Conservation (phyloP, 2,329 filamentous ascomycete species). For the Blumeriella jaapii region DNA sequence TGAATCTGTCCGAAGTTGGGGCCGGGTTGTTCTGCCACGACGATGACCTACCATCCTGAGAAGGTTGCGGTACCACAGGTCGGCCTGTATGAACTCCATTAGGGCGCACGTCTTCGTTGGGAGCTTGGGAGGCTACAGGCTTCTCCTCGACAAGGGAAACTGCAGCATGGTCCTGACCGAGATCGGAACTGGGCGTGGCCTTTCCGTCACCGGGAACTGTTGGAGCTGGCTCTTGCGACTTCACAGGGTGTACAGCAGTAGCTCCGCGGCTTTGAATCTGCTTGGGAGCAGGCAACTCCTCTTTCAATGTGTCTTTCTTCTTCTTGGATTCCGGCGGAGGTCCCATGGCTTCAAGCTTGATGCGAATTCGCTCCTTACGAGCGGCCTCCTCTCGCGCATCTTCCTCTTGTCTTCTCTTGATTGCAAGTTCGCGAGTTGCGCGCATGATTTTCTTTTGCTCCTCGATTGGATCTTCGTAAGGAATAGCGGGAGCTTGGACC, state of each 20-base stretch:
- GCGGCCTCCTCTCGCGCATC: slow-evolving; percentile 64
- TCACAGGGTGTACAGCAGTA: slow-evolving; percentile 3
- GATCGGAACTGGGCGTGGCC: slow-evolving; percentile 5
- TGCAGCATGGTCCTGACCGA: slow-evolving; percentile 5
- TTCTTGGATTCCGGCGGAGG: slow-evolving; percentile 50
- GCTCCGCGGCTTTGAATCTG: slow-evolving; percentile 22
- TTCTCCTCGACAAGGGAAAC: slow-evolving; percentile 7
- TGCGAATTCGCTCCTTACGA: slow-evolving; percentile 55
- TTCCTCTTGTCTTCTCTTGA: slow-evolving; percentile 55
- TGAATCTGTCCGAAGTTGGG: slow-evolving; percentile 34
- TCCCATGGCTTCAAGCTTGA: slow-evolving; percentile 61
- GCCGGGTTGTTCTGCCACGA: slow-evolving; percentile 25
- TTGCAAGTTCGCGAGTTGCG: slow-evolving; percentile 56
- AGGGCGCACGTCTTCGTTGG: slow-evolving; percentile 9
- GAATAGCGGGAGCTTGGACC: slow-evolving; percentile 23
- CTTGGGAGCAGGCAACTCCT: slow-evolving; percentile 32
- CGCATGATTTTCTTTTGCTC: slow-evolving; percentile 63
- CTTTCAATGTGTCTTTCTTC: slow-evolving; percentile 40
- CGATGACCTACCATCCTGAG: slow-evolving; percentile 19
- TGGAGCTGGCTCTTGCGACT: slow-evolving; percentile 6
- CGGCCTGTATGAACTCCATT: slow-evolving; percentile 19
- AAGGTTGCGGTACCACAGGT: slow-evolving; percentile 13
- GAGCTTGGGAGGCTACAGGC: slow-evolving; percentile 6
- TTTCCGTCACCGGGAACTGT: slow-evolving; percentile 10
- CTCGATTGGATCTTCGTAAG: slow-evolving; percentile 43